phyloP scores from a whole-genome alignment of 768 basidiomycete species.

The Royoungia palumana region DNA sequence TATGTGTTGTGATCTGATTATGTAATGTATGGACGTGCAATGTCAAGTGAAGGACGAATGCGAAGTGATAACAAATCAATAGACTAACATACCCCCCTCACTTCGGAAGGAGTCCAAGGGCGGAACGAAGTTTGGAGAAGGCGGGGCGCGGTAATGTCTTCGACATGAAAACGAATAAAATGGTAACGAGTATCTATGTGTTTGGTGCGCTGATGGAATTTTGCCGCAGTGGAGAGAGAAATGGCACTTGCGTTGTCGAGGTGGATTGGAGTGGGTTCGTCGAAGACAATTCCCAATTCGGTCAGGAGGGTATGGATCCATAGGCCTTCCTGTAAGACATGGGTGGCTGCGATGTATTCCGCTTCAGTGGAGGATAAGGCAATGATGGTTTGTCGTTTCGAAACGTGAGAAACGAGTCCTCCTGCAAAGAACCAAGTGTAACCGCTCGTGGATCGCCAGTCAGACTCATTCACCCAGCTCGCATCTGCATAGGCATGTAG shows the following conservation, averaged over 20 bases:
- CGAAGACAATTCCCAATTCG: not conserved
- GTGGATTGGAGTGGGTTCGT: not conserved
- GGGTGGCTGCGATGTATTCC: not conserved
- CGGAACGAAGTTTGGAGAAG: too few species aligned
- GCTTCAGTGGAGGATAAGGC: not conserved
- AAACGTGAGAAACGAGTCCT: slow-evolving; percentile 27
- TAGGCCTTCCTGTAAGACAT: not conserved
- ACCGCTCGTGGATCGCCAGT: slow-evolving; percentile 26
- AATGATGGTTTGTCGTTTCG: slow-evolving; percentile 1
- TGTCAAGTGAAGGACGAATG: too few species aligned
- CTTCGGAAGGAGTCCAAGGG: too few species aligned
- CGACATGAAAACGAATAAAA: too few species aligned
- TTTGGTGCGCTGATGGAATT: too few species aligned
- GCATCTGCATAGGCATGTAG: slow-evolving; percentile 21
- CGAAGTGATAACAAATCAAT: too few species aligned
- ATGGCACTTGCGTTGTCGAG: not conserved
- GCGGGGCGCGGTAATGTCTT: too few species aligned
- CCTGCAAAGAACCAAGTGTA: slow-evolving; percentile 28
- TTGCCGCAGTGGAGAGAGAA: not conserved
- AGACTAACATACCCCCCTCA: too few species aligned
- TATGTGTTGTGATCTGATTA: too few species aligned
- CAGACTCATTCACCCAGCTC: slow-evolving; percentile 21
- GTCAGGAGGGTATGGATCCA: not conserved
- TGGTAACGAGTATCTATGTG: too few species aligned
- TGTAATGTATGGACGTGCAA: too few species aligned